These are phyloP conservation scores for Monilinia aucupariae DNA, from an alignment of 2,329 filamentous ascomycete species.

Conservation along the genomic window DNA sequence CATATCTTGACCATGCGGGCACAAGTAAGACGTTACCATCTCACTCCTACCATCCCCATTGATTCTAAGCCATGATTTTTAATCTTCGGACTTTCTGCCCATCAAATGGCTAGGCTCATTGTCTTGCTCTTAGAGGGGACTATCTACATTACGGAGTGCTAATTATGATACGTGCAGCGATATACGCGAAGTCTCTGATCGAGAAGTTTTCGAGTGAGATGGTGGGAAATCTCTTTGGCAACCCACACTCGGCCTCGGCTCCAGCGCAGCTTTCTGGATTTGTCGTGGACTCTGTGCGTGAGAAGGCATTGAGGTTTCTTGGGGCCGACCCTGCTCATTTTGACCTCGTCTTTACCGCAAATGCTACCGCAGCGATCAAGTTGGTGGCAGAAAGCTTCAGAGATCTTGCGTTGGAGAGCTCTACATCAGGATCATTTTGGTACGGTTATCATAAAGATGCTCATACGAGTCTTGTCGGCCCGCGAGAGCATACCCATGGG, in stretches of 20 bases:
- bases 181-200: constrained; percentile 73
- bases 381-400: constrained; percentile 73
- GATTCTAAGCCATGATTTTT: neutral
- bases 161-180: constrained; percentile 36
- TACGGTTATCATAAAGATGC: constrained; percentile 80
- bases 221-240: constrained; percentile 73
- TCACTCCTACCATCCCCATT: neutral
- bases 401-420: constrained; percentile 57
- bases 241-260: constrained; percentile 80
- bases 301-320: constrained; percentile 68
- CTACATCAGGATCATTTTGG: constrained; percentile 58
- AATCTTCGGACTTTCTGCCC: neutral
- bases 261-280: constrained; percentile 72
- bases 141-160: neutral
- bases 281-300: constrained; percentile 67
- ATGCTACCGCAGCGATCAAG: constrained; percentile 89
- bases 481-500: constrained; percentile 61
- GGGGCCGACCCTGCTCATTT: constrained; percentile 74
- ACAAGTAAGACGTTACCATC: constrained; percentile 43
- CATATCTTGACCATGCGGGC: constrained; percentile 89
- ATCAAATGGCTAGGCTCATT: neutral
- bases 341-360: constrained; percentile 83
- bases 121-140: neutral
- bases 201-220: constrained; percentile 76
- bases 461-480: constrained; percentile 82